Base-by-base conservation (phyloP, 2,329 filamentous ascomycete genomes). In the Aspergillus fumigatus region DNA sequence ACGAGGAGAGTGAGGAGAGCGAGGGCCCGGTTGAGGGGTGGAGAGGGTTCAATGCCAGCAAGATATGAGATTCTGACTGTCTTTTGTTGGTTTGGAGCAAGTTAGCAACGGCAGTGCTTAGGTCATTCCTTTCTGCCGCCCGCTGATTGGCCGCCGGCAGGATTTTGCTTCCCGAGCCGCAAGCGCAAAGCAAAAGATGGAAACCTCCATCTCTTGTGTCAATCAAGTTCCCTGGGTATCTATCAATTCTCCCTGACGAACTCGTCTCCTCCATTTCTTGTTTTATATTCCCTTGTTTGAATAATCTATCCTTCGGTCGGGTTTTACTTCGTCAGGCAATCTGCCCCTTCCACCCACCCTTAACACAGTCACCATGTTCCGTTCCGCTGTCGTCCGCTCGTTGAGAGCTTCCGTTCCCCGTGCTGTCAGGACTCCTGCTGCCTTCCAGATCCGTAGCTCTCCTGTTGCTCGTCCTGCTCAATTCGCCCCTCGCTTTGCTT, bases 301-400 rank as follows among this genome's bases (percentile, higher is more conserved):
- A 47, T 58, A 57, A 43, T 51, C 55, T 52, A 60, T 55, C 53
- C 43, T 54, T 59, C 50, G 43, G 45, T 50, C 41, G 51, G 21
- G 21, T 58, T 21, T 53, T 52, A 40, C 38, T 25, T 21, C 48
- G n/a, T 43, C 21, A 41, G 35, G 40, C 50, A 21, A 27, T 47
- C 21, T 32, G 53, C 52, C 48, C 45, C 45, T 19, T 26, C n/a
- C 32, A 55, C 35, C 59, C 56, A 50, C 50, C 59, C 50, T 54
- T 55, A 50, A 52, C 47, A 55, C 41, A 51, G 62, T 68, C 79
- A 86, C 70, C 64, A 97, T 97, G 93, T 92, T 97, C 84, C 90
- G 93, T 80, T 86, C 89, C 77, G 87, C 89, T 73, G 78, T 94
- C 76, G 82, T 93, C 80, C 89, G 89, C 79, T 88, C 89, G 72